Evolutionary conservation across 140 eudicot genomes (phyloP), one percentile per base, ranked within the genome.

Genomic region (Senecio squalidus): DNA sequence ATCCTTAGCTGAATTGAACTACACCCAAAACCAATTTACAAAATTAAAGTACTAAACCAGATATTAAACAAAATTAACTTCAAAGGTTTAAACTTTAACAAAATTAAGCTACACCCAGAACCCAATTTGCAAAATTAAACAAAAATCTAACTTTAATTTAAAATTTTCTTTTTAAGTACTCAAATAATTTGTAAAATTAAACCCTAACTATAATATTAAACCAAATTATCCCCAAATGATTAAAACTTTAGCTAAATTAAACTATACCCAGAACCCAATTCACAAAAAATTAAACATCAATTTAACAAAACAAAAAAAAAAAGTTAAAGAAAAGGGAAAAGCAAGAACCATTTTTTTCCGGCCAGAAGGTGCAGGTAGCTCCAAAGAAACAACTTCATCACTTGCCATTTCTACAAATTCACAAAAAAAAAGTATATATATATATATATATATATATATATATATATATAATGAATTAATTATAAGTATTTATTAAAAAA

Each of bases 351-450:
- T 66, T 55, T 82, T 82, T 63, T 63, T 71, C 89, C 89, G 78
- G 21, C 82, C 82, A 74, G 77, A 10, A 68, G 89, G 89, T 50
- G 89, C 82, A 66, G 84, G 73, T 54, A 82, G 82, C 69, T 78
- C 80, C 76, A 78, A 33, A 5, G 82, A 63, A 7, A 72, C 69
- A 56, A 45, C 77, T 46, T 70, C 88, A 18, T 82, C 78, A 45
- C 51, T 76, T 58, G 79, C 79, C 89, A 78, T 78, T 68, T 61
- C 69, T 9, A 55, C 7, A 61, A 40, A 28, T 24, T 18, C 44
- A 6, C 0, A 1, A 44, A 27, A 6, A 9, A 44, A 17, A 21
- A 48, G 13, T 5, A 18, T 2, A 0, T 3, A 7, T 8, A 48
- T 24, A 18, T 17, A 47, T 9, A 40, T 2, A 38, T 10, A 9